Evolutionary conservation across 148 eudicot species (phyloP).

Genomic region (Cornus kousa): DNA sequence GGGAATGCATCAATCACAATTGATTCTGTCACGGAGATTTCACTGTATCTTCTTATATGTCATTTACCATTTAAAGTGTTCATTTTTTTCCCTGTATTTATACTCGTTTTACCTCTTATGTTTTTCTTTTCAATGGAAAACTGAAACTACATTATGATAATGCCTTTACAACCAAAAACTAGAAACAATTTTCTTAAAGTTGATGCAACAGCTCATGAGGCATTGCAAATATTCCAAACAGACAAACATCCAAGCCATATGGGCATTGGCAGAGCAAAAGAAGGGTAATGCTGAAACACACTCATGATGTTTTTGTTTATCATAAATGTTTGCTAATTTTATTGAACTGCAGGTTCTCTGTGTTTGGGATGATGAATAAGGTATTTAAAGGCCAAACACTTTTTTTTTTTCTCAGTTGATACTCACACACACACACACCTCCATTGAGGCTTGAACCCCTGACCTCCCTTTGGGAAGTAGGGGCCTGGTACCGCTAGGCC

Average conservation of each 20-base stretch:
- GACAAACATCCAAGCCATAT: conserved; percentile 99
- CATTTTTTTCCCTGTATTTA: background rate
- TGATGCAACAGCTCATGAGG: conserved; percentile 90
- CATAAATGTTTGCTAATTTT: conserved; percentile 13
- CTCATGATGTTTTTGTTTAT: conserved; percentile 15
- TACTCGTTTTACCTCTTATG: background rate
- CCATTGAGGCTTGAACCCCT: too few species aligned
- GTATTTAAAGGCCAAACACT: conserved; percentile 28
- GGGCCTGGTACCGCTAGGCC: too few species aligned
- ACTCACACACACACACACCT: too few species aligned
- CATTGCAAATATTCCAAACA: conserved; percentile 87
- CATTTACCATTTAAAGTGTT: conserved; percentile 12
- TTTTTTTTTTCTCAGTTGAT: too few species aligned
- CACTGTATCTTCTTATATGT: conserved; percentile 64
- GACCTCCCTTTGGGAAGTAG: too few species aligned
- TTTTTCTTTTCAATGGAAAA: background rate
- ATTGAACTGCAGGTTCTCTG: conserved; percentile 69
- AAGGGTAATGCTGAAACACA: conserved; percentile 64
- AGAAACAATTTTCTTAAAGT: conserved; percentile 93
- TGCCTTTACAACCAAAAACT: conserved; percentile 30
- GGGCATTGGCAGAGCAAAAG: conserved; percentile 99
- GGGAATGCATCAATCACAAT: conserved; percentile 75
- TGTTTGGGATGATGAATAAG: conserved; percentile 99
- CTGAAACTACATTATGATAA: conserved; percentile 14
- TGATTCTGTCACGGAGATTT: conserved; percentile 71